Evolutionary conservation across 352 stramenopile genomes (phyloP).

Genomic region (Globisporangium alternatum): DNA sequence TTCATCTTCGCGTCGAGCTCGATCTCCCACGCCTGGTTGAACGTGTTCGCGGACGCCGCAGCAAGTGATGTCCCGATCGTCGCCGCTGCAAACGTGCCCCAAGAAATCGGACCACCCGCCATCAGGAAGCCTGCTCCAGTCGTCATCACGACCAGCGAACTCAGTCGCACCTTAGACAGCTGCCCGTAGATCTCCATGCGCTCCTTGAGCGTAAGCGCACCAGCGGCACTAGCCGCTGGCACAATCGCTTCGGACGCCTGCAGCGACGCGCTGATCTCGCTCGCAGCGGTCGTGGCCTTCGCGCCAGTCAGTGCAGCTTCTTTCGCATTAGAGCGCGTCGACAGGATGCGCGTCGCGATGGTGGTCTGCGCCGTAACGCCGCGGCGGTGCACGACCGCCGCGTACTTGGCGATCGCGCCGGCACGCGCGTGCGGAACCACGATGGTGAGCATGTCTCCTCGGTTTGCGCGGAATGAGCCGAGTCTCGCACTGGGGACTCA

Average conservation of each 20-base stretch:
- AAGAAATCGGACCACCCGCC: constrained; percentile 91
- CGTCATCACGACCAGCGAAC: constrained; percentile 95
- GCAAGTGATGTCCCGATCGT: constrained; percentile 95
- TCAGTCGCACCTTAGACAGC: constrained; percentile 94
- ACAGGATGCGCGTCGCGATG: constrained; percentile 47
- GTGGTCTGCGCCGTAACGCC: not conserved
- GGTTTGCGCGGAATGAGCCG: not conserved
- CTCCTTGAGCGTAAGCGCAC: constrained; percentile 55
- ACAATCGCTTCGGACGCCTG: not conserved
- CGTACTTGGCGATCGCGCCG: constrained; percentile 11
- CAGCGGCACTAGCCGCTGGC: not conserved
- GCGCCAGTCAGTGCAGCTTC: constrained; percentile 29
- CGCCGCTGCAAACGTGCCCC: constrained; percentile 82
- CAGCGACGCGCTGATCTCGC: constrained; percentile 16
- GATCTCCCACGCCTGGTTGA: constrained; percentile 98
- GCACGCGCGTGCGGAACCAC: constrained; percentile 13
- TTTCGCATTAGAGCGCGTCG: constrained; percentile 51
- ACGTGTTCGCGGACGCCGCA: constrained; percentile 93
- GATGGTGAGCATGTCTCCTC: constrained; percentile 18
- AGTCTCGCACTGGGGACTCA: not conserved
- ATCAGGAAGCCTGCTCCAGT: constrained; percentile 96
- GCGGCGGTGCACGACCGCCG: constrained; percentile 6
- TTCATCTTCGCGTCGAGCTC: constrained; percentile 96
- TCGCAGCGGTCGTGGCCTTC: constrained; percentile 27
- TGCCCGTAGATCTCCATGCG: constrained; percentile 82